Base-by-base conservation (phyloP, 2,329 filamentous ascomycete genomes). In the Domatiomyces catenatus region DNA sequence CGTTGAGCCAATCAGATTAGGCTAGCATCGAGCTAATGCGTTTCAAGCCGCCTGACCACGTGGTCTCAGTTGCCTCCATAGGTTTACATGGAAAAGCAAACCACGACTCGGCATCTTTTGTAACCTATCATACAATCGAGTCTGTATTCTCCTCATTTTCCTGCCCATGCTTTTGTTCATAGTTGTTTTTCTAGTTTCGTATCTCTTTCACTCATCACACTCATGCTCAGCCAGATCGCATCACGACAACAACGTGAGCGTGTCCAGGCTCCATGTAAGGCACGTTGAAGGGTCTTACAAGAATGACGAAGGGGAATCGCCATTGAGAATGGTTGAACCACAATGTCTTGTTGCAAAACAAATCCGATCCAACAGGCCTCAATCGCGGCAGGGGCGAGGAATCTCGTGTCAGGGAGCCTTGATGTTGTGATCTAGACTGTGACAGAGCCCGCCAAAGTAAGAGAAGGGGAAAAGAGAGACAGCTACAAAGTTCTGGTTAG, bases 261-360 rank as follows among this genome's bases (percentile, higher is more conserved):
- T 15, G 24, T 45, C 47, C n/a, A 46, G 47, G n/a, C 47, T 32
- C 18, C 26, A 42, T 61, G 67, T 69, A 68, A 63, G 68, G 74
- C 76, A 80, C 73, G 80, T 84, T 84, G 79, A 84, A 76, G 71
- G 79, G 73, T 73, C 71, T 70, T 72, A 50, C 46, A 47, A 44
- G 52, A 46, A 57, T 44, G 49, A 54, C 51, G 47, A 53, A 55
- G 45, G 28, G 52, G 50, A 54, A 50, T 72, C 74, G 75, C 74
- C 76, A 47, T 78, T 81, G 62, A 63, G 61, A 55, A 58, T 58
- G 64, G 81, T 86, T 85, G 81, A 85, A 82, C 79, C 81, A 55
- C 74, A 59, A 75, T 81, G 79, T 84, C 85, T 86, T 84, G 81
- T 86, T 86, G 80, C 75, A 85, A 86, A 86, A 83, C 79, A 82